Evolutionary conservation across 352 stramenopile species (phyloP), one percentile per base, ranked within the genome.

Genomic region (Phytophthora brassicae): DNA sequence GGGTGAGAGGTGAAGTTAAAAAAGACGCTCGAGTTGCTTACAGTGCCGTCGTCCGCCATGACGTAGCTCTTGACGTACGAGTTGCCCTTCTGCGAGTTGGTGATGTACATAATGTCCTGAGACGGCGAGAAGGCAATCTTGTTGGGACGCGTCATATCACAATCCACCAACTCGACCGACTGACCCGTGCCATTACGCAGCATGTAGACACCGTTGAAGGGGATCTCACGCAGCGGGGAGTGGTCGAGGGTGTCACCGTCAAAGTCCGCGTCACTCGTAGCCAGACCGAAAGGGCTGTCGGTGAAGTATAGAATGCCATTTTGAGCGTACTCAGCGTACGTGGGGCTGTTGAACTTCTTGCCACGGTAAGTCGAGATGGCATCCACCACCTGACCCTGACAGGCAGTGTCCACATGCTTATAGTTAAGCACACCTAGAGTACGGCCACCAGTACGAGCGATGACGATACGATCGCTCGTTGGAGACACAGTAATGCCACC

Each of bases 151-250:
- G 83, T 83, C 80, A 93, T 89, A 48, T 73, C 72, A 46, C 81
- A 89, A 41, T 93, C 84, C 36, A 91, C 50, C 17, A 89, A 74
- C 46, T 84, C 70, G 23, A 90, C 74, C 8, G 69, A 62, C 33
- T 83, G 61, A 24, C 65, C 72, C 16, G 70, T 72, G 39, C 67
- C 67, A 51, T 86, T 86, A 39, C 68, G 70, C 28, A 90, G 74
- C 60, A 85, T 68, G 64, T 89, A 93, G 39, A 93, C 74, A 28
- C 84, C 84, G 58, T 91, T 93, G 55, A 89, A 93, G 2, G 81
- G 81, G 29, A 93, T 79, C 58, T 91, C 84, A 41, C 80, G 79
- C n/a, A 83, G 63, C 20, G 77, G 77, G 0, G 74, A 85, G 48
- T 88, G 87, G 62, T 91, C 81, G 7, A 88, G 66, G 6, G 61